These are phyloP conservation scores for Aspergillus vadensis DNA, from an alignment of 2,329 filamentous ascomycete species.

Conservation along the genomic window DNA sequence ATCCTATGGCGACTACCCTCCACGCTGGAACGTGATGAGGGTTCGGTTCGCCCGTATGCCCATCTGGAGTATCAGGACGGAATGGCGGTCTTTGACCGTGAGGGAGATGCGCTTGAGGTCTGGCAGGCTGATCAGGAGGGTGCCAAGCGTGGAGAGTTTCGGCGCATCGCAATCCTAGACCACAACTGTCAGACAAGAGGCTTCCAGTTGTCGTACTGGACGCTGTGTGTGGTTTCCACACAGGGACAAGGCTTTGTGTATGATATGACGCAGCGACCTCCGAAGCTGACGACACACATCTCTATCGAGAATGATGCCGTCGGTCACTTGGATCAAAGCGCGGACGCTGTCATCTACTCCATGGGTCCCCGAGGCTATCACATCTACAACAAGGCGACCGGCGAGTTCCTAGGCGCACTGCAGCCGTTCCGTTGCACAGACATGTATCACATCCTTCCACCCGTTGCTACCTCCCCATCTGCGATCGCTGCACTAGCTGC, in stretches of 20 bases:
- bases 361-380: constrained; percentile 48
- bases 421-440: constrained; percentile 38
- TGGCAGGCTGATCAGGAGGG: constrained; percentile 45
- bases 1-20: constrained; percentile 44
- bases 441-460: constrained; percentile 37
- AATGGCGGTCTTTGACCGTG: constrained; percentile 49
- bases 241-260: constrained; percentile 51
- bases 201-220: constrained; percentile 48
- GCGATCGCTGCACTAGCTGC: constrained; percentile 23
- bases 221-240: constrained; percentile 50
- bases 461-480: constrained; percentile 25
- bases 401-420: constrained; percentile 41
- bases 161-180: constrained; percentile 42
- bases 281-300: constrained; percentile 37
- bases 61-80: constrained; percentile 53
- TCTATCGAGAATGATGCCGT: constrained; percentile 46
- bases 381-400: constrained; percentile 44
- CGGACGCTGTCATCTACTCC: constrained; percentile 48
- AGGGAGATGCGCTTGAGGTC: constrained; percentile 49
- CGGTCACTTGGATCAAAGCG: constrained; percentile 49
- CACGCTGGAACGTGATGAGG: constrained; percentile 24
- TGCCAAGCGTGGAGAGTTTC: constrained; percentile 42
- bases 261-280: constrained; percentile 42
- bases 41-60: constrained; percentile 46
- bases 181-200: constrained; percentile 50